Percentiles rank a stretch among this genome's conserved stretches.
phyloP scores from a whole-genome alignment of 2,329 filamentous ascomycete genomes.

The Ophiostoma tasmaniense region DNA sequence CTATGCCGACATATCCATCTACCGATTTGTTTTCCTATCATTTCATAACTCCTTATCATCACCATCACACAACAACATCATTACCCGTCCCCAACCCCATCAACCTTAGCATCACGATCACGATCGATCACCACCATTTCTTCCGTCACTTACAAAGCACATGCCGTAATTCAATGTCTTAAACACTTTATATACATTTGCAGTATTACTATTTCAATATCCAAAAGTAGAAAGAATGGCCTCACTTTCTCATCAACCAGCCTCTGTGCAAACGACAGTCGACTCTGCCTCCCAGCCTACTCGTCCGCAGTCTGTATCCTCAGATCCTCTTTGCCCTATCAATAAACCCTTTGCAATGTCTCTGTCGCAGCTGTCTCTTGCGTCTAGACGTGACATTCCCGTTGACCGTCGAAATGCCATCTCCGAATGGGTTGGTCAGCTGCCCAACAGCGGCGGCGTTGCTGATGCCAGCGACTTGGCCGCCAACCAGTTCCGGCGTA shows the following conservation, averaged over 20 bases:
- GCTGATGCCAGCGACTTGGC: not conserved
- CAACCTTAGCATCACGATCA: not conserved
- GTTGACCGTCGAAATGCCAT: not conserved
- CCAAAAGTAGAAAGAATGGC: not conserved
- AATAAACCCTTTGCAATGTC: not conserved
- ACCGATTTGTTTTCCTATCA: not conserved
- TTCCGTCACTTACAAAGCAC: not conserved
- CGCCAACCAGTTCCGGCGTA: not conserved
- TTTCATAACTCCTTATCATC: not conserved
- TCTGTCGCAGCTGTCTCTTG: not conserved
- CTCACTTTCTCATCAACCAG: not conserved
- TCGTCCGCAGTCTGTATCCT: not conserved
- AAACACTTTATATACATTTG: not conserved
- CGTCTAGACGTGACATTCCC: not conserved
- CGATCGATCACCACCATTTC: not conserved
- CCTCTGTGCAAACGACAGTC: not conserved
- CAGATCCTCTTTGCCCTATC: not conserved
- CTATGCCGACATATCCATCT: not conserved
- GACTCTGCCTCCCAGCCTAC: not conserved
- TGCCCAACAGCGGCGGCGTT: not conserved
- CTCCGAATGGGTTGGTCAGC: constrained; percentile 7
- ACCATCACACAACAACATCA: not conserved
- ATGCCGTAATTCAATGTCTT: not conserved
- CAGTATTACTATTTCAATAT: not conserved
- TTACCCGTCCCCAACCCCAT: not conserved